Base-by-base conservation (phyloP, 2,329 filamentous ascomycete genomes). In the Aureobasidium sp. region DNA sequence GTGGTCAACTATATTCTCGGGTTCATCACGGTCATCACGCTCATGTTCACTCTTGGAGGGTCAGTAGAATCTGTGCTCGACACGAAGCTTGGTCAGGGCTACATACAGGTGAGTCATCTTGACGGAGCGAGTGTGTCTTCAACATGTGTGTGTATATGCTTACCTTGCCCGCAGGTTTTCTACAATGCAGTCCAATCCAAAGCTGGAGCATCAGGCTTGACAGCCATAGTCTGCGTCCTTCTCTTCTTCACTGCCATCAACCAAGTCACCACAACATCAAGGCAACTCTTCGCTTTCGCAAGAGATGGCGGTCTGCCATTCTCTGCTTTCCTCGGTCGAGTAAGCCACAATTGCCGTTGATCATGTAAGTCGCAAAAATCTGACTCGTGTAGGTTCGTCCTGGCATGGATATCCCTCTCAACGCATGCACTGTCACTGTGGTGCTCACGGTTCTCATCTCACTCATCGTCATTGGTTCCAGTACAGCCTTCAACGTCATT, bases 291-390 rank as follows among this genome's bases (percentile, higher is more conserved):
- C 49, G 70, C 70, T 0, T 74, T 74, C 57, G 70, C 72, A 11
- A 66, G 71, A 29, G 72, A 74, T 52, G 60, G 64, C 2, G 72
- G 72, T 3, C 61, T 74, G 1, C 71, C 71, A 0, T 72, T 71
- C 38, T 59, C 60, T 34, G 11, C 53, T 19, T 55, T 44, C n/a
- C 44, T 55, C 30, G 44, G 53, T 17, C 27, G 39, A 37, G 44
- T 55, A n/a, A 22, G 42, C 41, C 14, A 22, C 4, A 2, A 35
- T 16, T 14, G 6, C 14, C 3, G 2, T 10, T 45, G 16, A 3
- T 24, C 14, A 14, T 2, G 2, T 6, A 6, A 14, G 7, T 29
- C 3, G n/a, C 14, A n/a, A 12, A 2, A 45, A 6, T 21, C 25
- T 45, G 32, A 38, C 32, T 38, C 3, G 12, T 2, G n/a, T 30